A percentile compares a stretch with the other conserved stretches of the same genome.
phyloP scores from a whole-genome alignment of 2,329 filamentous ascomycete species.

The Gaeumannomyces sp. region DNA sequence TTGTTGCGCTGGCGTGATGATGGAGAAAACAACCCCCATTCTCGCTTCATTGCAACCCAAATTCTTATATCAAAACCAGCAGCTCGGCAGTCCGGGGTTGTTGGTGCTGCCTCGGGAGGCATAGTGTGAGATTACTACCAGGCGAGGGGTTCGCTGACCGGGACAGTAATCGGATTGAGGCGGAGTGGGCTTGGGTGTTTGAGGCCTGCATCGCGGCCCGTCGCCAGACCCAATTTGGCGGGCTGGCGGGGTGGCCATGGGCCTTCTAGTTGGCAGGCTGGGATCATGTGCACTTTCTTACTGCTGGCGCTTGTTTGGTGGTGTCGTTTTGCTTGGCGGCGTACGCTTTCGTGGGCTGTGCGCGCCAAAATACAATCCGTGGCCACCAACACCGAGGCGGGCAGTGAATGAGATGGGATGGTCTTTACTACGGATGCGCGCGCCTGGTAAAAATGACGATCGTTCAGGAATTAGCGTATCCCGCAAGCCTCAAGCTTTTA shows the following conservation, averaged over 20 bases:
- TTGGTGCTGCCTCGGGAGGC: background rate
- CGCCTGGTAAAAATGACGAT: too few relatives aligned
- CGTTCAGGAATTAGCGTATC: too few relatives aligned
- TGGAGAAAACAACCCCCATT: background rate
- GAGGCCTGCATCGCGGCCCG: background rate
- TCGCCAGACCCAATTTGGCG: background rate
- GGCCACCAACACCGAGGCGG: too few relatives aligned
- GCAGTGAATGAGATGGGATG: too few relatives aligned
- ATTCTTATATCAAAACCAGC: slow-evolving; percentile 5
- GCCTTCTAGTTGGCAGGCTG: background rate
- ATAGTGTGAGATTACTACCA: background rate
- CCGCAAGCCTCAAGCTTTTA: too few relatives aligned
- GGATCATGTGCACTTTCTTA: background rate
- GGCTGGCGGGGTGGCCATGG: slow-evolving; percentile 22
- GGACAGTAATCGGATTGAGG: background rate
- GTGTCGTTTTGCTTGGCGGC: too few relatives aligned
- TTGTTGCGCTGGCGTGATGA: slow-evolving; percentile 2
- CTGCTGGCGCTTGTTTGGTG: background rate
- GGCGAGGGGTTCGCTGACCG: slow-evolving; percentile 20
- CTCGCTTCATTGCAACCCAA: background rate
- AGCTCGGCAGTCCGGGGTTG: background rate
- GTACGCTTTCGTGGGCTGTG: too few relatives aligned
- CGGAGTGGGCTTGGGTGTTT: background rate
- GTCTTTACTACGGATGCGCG: too few relatives aligned
- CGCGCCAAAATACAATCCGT: too few relatives aligned